phyloP scores from a whole-genome alignment of 2,329 filamentous ascomycete species.

The Pseudogymnoascus sp. region DNA sequence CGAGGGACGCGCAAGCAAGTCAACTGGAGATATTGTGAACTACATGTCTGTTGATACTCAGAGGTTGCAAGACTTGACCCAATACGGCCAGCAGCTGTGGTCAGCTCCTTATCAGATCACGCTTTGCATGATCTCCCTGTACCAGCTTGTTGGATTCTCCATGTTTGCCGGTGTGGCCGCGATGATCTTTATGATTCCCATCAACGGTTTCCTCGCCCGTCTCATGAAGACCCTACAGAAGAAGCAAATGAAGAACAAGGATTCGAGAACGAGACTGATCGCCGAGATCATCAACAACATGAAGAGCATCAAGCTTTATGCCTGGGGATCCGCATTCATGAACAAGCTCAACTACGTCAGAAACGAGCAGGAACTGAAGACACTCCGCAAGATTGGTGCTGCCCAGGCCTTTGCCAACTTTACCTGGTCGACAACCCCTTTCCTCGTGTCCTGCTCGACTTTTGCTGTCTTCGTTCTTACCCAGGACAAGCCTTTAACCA shows the following conservation, averaged over 20 bases:
- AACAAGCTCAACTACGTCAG: conserved; percentile 92
- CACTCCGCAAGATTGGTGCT: conserved; percentile 89
- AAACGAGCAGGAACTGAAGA: conserved; percentile 93
- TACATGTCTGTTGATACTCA: conserved; percentile 99
- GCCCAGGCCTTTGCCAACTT: conserved; percentile 94
- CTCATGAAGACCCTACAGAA: conserved; percentile 95
- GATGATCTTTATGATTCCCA: conserved; percentile 95
- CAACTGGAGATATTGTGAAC: conserved; percentile 96
- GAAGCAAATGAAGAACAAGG: conserved; percentile 98
- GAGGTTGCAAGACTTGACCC: conserved; percentile 85
- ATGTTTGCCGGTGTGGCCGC: conserved; percentile 93
- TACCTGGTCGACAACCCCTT: conserved; percentile 95
- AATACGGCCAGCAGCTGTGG: conserved; percentile 93
- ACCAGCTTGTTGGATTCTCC: conserved; percentile 86
- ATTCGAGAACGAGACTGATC: conserved; percentile 83
- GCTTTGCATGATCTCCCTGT: conserved; percentile 91
- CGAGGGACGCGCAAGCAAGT: conserved; percentile 80
- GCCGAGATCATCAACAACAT: conserved; percentile 99
- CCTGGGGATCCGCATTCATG: conserved; percentile 96
- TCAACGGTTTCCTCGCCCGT: conserved; percentile 85
- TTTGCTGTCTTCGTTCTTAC: conserved; percentile 92
- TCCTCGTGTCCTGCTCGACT: conserved; percentile 93
- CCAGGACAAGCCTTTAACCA: conserved; percentile 71
- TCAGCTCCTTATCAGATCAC: conserved; percentile 94
- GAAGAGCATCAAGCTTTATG: conserved; percentile 98